Evolutionary conservation across 2,329 filamentous ascomycete genomes (phyloP).

Genomic region (Colletotrichum australisinense): DNA sequence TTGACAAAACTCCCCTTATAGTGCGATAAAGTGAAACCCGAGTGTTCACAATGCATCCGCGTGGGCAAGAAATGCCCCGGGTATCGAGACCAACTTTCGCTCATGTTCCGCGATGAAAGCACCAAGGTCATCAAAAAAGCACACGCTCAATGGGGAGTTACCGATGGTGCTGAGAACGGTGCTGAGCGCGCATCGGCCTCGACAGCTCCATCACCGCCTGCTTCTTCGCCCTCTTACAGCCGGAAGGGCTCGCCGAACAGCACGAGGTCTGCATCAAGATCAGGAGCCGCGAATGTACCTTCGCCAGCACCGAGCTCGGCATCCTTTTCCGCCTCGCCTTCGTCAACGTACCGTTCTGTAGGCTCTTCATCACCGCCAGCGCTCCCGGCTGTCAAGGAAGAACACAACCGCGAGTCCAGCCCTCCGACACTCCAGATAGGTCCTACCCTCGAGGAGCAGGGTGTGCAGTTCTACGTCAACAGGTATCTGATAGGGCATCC

Average conservation of each 20-base stretch:
- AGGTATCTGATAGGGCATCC: conserved; percentile 63
- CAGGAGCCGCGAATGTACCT: not conserved
- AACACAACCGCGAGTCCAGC: conserved; percentile 17
- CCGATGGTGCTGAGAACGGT: conserved; percentile 15
- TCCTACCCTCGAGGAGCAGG: conserved; percentile 58
- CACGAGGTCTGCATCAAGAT: not conserved
- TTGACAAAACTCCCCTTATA: conserved; percentile 41
- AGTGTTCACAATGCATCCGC: conserved; percentile 72
- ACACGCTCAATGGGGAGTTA: conserved; percentile 60
- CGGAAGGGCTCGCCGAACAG: conserved; percentile 24
- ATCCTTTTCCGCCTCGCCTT: conserved; percentile 39
- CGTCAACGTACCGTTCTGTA: conserved; percentile 29
- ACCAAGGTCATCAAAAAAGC: conserved; percentile 70
- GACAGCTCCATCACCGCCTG: conserved; percentile 38
- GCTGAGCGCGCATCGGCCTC: not conserved
- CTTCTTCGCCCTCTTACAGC: conserved; percentile 36
- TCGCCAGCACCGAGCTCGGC: not conserved
- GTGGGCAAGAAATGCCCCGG: conserved; percentile 71
- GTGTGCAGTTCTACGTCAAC: conserved; percentile 62
- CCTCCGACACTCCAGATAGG: conserved; percentile 46
- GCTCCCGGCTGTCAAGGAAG: conserved; percentile 20
- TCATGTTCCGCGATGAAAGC: conserved; percentile 76
- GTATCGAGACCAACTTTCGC: conserved; percentile 71
- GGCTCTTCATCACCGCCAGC: conserved; percentile 27
- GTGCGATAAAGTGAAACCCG: conserved; percentile 71